Evolutionary conservation across 1,139 yeast genomes (phyloP), one percentile per base, ranked within the genome.

Genomic region (Spathaspora sp.): DNA sequence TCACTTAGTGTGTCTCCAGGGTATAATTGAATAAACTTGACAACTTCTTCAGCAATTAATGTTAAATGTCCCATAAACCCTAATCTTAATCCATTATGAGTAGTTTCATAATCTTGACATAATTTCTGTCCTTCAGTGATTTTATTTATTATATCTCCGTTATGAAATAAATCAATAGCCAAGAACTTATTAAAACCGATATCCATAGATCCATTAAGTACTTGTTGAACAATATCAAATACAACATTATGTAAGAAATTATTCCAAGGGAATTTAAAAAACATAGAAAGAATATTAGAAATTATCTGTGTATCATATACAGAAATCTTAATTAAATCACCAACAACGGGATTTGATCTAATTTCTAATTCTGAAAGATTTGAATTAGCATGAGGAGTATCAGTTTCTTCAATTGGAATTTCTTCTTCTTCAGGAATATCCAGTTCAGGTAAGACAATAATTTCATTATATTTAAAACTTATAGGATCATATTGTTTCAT

Each of bases 41-140:
- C 97, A 40, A 93, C 96, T 63, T 93, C 99, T 63, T 95, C 99
- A 7, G 97, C 96, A 52, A 95, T 91, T 53, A 93, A 74, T 0
- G 97, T 93, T 61, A 93, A 74, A 66, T 93, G 99, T 25, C 99
- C 99, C 96, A 93, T 95, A 64, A 87, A 95, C 1, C 99, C 99
- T 49, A 91, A 73, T 54, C 97, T 79, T 52, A 89, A 77, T 1
- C 89, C 86, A 46, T 82, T 81, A 48, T 74, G 67, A 45, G 73
- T 70, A 43, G 66, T 70, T 61, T 83, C 87, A 63, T 87, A 87
- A 47, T 81, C 82, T 47, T 81, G 81, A 55, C 97, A 90, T 49
- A 79, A 74, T 53, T 76, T 71, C 63, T 93, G 96, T 7, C 98
- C 98, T 48, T 84, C 82, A 45, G 91, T 81, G 47, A 93, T 90